Base-by-base conservation (phyloP, 306 rosid genomes). In the Cucumis sativus region DNA sequence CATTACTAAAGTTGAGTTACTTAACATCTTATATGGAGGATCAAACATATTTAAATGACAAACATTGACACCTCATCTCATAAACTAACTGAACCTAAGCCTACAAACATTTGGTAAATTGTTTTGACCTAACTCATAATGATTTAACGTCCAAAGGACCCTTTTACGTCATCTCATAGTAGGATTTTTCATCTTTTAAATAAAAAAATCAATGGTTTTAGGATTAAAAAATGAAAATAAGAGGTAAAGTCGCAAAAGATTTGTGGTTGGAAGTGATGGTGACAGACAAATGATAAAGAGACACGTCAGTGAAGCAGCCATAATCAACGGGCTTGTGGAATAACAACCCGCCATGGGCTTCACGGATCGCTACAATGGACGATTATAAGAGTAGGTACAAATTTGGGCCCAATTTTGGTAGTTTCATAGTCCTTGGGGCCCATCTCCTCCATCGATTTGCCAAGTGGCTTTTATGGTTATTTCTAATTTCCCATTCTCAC, bases 261-360 rank as follows among this genome's bases (percentile, higher is more conserved):
- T 47, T 45, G 13, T 40, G 1, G 73, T 67, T 69, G 37, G 56
- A 14, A 37, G 57, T 14, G 67, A 30, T 25, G 11, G 25, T 17
- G 41, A 43, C 58, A 4, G 60, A 43, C 76, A n/a, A 72, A 51
- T 49, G 8, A 51, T 0, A 72, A 72, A 15, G 7, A 1, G 76
- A 28, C 76, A 72, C 37, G 76, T 51, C 74, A 43, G 58, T 45
- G 7, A 69, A 21, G 21, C 17, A 13, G 12, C 56, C 76, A 15
- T 25, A 71, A 25, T 71, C 43, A 49, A 71, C 76, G 76, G 76
- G 60, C 41, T 71, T 28, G 43, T 20, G 21, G 41, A 21, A 71
- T 71, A 28, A 49, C 41, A 49, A 51, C 43, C 76, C 25, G 61
- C 61, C 41, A 72, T 72, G 61, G 75, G 75, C 75, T 47, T 45